These are phyloP conservation scores for Nissolia schottii DNA, from an alignment of 306 rosid genomes.

Conservation along the genomic window DNA sequence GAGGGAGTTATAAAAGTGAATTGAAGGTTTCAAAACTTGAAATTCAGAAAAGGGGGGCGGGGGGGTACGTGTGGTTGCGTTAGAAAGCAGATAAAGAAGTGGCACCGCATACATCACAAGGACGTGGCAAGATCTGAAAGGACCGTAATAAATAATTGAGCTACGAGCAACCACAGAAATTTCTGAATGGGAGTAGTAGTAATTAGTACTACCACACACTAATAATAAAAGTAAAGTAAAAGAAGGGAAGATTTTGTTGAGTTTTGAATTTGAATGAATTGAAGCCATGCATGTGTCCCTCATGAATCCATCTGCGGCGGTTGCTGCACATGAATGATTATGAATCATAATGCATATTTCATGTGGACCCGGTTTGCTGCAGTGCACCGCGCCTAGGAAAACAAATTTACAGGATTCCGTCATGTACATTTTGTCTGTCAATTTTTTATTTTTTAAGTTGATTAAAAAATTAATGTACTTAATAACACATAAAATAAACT, in stretches of 20 bases:
- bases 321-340: background rate
- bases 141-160: background rate
- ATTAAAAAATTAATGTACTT: no score
- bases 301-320: background rate
- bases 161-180: background rate
- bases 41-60: background rate
- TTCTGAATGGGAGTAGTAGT: background rate
- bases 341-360: background rate
- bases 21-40: background rate
- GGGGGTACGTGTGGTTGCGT: background rate
- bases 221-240: background rate
- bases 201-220: conserved; percentile 17
- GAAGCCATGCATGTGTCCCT: background rate
- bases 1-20: no score
- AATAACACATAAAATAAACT: no score
- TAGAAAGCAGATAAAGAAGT: background rate
- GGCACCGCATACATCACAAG: background rate
- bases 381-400: no score
- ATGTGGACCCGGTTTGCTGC: background rate
- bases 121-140: background rate
- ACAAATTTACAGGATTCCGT: no score
- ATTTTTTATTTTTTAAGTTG: no score
- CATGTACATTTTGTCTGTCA: no score
- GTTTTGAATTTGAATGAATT: background rate
- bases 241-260: background rate